A percentile compares a stretch with the other conserved stretches of the same genome.
Evolutionary conservation across 148 eudicot genomes (phyloP).

Genomic region (Bassia scoparia): DNA sequence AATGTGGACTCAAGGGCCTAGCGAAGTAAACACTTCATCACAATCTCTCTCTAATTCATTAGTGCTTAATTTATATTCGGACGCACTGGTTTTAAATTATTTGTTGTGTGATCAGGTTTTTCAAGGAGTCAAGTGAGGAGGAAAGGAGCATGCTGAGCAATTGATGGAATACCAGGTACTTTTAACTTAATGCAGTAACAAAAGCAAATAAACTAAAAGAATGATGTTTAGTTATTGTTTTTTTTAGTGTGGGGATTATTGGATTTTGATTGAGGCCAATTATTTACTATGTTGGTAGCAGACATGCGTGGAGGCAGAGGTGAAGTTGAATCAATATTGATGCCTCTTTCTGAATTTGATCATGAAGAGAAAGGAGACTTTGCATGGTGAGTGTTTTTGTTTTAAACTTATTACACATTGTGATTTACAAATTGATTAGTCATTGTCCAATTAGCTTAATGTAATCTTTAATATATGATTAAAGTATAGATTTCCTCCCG

Average conservation of each 20-base stretch:
- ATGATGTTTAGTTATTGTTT: not conserved
- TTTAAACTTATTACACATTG: not conserved
- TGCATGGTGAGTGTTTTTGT: slow-evolving; percentile 55
- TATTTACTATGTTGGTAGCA: slow-evolving; percentile 23
- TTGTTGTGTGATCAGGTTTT: slow-evolving; percentile 44
- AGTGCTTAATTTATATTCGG: too few relatives aligned
- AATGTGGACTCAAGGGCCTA: too few relatives aligned
- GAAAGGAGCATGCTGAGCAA: slow-evolving; percentile 94
- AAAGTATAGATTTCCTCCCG: not conserved
- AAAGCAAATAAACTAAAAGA: too few relatives aligned
- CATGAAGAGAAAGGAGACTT: slow-evolving; percentile 87
- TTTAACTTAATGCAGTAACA: not conserved
- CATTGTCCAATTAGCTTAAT: not conserved
- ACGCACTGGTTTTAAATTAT: too few relatives aligned
- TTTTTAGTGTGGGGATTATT: not conserved
- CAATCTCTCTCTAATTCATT: too few relatives aligned
- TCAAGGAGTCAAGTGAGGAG: slow-evolving; percentile 85
- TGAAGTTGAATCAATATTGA: slow-evolving; percentile 71
- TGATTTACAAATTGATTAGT: not conserved
- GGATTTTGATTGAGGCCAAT: not conserved
- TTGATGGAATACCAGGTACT: slow-evolving; percentile 93
- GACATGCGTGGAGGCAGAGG: slow-evolving; percentile 96
- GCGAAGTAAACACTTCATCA: too few relatives aligned
- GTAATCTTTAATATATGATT: not conserved
- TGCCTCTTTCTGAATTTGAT: slow-evolving; percentile 85